phyloP scores from a whole-genome alignment of 2,329 filamentous ascomycete genomes.

The Ceratocystis cubensis region DNA sequence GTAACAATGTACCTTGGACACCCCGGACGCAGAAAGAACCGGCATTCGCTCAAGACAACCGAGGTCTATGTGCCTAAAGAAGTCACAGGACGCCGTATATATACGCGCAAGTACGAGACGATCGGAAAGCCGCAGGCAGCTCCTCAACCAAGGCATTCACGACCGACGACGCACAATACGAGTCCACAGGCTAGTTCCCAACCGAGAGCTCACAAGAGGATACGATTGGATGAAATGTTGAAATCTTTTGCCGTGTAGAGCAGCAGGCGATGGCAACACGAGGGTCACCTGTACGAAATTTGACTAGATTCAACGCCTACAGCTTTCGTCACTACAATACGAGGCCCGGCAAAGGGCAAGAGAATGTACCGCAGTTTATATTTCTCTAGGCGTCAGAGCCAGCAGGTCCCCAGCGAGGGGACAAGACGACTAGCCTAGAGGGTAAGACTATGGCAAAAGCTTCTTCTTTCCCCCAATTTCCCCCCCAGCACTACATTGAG shows the following conservation, averaged over 20 bases:
- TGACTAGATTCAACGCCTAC: too few species aligned
- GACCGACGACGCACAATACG: neutral
- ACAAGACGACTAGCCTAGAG: conserved; percentile 32
- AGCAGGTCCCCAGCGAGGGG: conserved; percentile 4
- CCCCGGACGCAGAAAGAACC: neutral
- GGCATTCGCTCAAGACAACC: neutral
- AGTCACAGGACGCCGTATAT: neutral
- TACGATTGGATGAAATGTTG: conserved; percentile 28
- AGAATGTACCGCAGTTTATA: conserved; percentile 27
- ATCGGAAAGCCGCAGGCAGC: neutral
- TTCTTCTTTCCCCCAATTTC: conserved; percentile 57
- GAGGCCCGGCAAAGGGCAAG: neutral
- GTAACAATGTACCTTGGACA: conserved; percentile 9
- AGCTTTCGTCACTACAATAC: neutral
- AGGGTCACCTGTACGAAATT: too few species aligned
- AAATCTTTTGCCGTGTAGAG: neutral
- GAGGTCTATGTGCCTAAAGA: neutral
- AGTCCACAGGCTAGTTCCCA: conserved; percentile 23
- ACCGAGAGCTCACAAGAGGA: conserved; percentile 27
- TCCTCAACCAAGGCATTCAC: neutral
- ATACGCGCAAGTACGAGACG: neutral
- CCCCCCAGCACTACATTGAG: conserved; percentile 49
- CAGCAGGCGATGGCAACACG: too few species aligned
- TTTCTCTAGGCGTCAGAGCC: conserved; percentile 27
- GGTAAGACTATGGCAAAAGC: conserved; percentile 33